A percentile compares a stretch with the other conserved stretches of the same genome.
Conservation (phyloP, 192 early-diverging fungal genomes). For the Kickxella alabastrina region DNA sequence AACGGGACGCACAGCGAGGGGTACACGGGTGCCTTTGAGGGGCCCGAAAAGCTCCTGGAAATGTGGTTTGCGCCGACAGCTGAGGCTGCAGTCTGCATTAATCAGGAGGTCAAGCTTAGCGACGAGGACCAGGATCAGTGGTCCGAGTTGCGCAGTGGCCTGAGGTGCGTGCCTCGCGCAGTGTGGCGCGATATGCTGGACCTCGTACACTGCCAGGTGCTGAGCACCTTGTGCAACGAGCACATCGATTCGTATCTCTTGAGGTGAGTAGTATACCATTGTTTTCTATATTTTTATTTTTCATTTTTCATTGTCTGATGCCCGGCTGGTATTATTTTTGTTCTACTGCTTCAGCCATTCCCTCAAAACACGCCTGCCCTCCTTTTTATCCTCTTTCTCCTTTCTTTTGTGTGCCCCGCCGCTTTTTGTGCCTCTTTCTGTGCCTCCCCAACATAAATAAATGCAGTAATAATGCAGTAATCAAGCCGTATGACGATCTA, state of each 20-base stretch:
- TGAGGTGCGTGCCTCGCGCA: slow-evolving; percentile 67
- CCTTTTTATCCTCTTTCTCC: no score
- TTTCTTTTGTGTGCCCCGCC: no score
- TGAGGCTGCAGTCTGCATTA: slow-evolving; percentile 15
- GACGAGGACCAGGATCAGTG: slow-evolving; percentile 40
- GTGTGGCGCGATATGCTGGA: slow-evolving; percentile 93
- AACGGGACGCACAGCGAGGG: slow-evolving; percentile 50
- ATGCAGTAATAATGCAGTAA: no score
- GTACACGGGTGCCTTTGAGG: slow-evolving; percentile 78
- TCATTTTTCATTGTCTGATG: not conserved
- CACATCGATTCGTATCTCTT: slow-evolving; percentile 88
- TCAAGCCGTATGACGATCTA: no score
- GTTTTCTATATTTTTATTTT: not conserved
- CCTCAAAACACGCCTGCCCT: no score
- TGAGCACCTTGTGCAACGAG: slow-evolving; percentile 80
- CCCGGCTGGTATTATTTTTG: no score
- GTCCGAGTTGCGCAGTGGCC: slow-evolving; percentile 52
- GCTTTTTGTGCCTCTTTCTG: no score
- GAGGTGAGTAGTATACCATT: slow-evolving; percentile 49
- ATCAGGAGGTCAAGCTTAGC: slow-evolving; percentile 16
- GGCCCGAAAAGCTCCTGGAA: slow-evolving; percentile 97
- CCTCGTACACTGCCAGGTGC: slow-evolving; percentile 89
- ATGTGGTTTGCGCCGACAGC: slow-evolving; percentile 77
- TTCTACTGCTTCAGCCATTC: no score
- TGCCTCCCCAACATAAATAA: no score